Base-by-base conservation (phyloP, 2,329 filamentous ascomycete species). In the Verticillium tricorpus region DNA sequence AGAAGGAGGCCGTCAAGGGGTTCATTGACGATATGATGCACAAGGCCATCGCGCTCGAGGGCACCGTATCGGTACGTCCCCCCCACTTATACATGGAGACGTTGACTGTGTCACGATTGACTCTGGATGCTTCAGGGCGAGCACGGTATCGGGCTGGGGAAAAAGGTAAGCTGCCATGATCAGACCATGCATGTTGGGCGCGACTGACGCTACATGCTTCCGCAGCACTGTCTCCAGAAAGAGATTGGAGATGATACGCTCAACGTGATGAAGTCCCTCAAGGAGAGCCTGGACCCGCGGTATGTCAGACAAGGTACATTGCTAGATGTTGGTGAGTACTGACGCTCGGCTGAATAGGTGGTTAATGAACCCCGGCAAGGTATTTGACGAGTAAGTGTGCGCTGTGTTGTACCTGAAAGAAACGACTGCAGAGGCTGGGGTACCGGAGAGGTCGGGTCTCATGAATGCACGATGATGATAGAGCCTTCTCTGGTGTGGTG, bases 21-120 rank as follows among this genome's bases (percentile, higher is more conserved):
- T 80, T 89, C 14, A 86, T 91, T 14, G 85, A 91, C 67, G 78
- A 82, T 54, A 91, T 91, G 89, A 86, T 91, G 64, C 85, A 88
- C 69, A 81, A 85, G 52, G 89, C 89, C 3, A 81, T 91, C 32
- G 85, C 88, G 69, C 82, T 89, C 6, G 50, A 40, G 35, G 22
- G 52, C 19, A 62, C 22, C 57, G 56, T 19, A n/a, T 19, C n/a
- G 22, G 45, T 35, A 9, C 9, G 34, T 35, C 34, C 14, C 4
- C 4, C 34, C 34, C 7, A 35, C 25, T 1, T 28, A 7, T 14
- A 28, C 15, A 19, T 8, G 2, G 12, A 8, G 19, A n/a, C 12
- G 5, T 50, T n/a, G 40, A 12, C 7, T 3, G n/a, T n/a, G 4
- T 9, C 7, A 12, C 9, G n/a, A 12, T 5, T 19, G 40, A n/a